Percentiles rank a stretch among this genome's conserved stretches.
These are phyloP conservation scores for Warburgia ugandensis DNA, from an alignment of 164 flowering plant genomes.

Conservation along the genomic window DNA sequence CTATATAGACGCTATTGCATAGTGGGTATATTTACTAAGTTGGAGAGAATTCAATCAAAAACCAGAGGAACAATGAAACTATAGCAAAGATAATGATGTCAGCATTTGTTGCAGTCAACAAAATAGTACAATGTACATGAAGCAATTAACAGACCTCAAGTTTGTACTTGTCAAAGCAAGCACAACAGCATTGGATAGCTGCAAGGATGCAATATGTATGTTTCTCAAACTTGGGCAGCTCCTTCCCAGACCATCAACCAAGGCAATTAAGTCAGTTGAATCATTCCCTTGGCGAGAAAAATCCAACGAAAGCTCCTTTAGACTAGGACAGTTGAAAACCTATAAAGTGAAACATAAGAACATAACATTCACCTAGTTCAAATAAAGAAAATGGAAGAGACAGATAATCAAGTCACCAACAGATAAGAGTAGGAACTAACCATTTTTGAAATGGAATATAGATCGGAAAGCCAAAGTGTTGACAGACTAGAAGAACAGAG, in stretches of 20 bases:
- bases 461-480: slow-evolving; percentile 89
- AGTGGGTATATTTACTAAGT: no score
- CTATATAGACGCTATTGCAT: no score
- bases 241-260: slow-evolving; percentile 69
- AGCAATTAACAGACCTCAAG: slow-evolving; percentile 69
- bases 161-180: slow-evolving; percentile 81
- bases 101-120: no score
- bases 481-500: slow-evolving; percentile 69
- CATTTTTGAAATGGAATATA: slow-evolving; percentile 71
- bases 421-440: no score
- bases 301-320: slow-evolving; percentile 78
- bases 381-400: neutral
- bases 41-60: no score
- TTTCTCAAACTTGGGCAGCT: slow-evolving; percentile 70
- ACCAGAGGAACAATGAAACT: no score
- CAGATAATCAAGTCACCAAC: neutral
- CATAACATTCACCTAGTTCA: neutral
- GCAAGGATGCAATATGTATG: slow-evolving; percentile 75
- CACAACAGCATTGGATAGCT: slow-evolving; percentile 71
- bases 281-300: slow-evolving; percentile 78
- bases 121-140: no score
- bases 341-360: slow-evolving; percentile 15
- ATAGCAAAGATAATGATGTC: no score
- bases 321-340: slow-evolving; percentile 79
- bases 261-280: slow-evolving; percentile 54